Evolutionary conservation across 345 rosid genomes (phyloP), one percentile per base, ranked within the genome.

Genomic region (Dovyalis caffra): DNA sequence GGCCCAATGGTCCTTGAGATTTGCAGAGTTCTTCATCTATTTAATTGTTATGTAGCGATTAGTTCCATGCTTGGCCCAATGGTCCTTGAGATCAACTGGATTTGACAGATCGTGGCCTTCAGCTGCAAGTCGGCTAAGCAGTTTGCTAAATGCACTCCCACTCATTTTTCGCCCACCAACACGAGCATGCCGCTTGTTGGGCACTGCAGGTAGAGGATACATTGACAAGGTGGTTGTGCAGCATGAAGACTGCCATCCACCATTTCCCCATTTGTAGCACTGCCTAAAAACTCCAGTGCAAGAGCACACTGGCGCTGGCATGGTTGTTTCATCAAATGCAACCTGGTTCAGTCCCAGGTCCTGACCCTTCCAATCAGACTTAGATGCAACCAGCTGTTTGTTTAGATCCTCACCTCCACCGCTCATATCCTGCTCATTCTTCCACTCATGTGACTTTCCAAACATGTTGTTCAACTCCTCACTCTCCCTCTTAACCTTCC

Each of bases 201-300:
- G 98, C 69, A 90, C 83, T 0, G 94, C 87, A 0, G 98, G 99
- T 34, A 95, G 84, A 0, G 99, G 99, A 71, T 93, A 79, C 90
- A 91, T 81, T 11, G 99, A 95, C 63, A 95, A 66, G 28, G 90
- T 83, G 64, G 96, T 95, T 5, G 99, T 95, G 95, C 99, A 95
- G 70, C 99, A 95, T 1, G 99, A 88, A 60, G 99, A 95, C 70
- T 95, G 98, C 99, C 99, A 95, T 11, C 99, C 99, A 33, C 99
- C 98, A 49, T 85, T 95, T 5, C 99, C 99, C 99, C 99, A 95
- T 83, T 95, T 95, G 82, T 95, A 95, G 89, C 98, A 95, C 74
- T 95, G 99, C 81, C 98, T 89, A 9, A 88, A 81, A 21, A 80
- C 49, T 56, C 98, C 97, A 1, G 99, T 95, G 85, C 99, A 95